Evolutionary conservation across 345 rosid genomes (phyloP).

Genomic region (Salix arbutifolia): DNA sequence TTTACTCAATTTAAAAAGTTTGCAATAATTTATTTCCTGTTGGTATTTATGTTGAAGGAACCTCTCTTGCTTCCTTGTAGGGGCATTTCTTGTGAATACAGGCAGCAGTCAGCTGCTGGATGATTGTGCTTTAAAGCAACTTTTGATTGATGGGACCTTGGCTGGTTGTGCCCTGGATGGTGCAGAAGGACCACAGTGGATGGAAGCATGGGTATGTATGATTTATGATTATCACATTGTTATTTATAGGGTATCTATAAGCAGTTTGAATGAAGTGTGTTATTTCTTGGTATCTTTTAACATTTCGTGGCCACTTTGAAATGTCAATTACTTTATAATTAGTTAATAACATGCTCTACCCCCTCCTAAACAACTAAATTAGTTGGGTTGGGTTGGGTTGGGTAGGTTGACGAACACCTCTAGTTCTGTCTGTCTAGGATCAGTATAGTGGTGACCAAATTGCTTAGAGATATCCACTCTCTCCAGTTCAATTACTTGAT

Average conservation of each 20-base stretch:
- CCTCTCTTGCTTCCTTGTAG: slow-evolving; percentile 28
- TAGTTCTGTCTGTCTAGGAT: not conserved
- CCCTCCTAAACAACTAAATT: not conserved
- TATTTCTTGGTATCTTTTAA: not conserved
- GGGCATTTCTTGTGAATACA: slow-evolving; percentile 95
- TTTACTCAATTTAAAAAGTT: not conserved
- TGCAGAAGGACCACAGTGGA: slow-evolving; percentile 99
- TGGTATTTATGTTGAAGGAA: not conserved
- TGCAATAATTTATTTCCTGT: not conserved
- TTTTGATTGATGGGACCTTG: slow-evolving; percentile 85
- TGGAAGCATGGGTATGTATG: slow-evolving; percentile 98
- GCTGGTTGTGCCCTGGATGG: slow-evolving; percentile 99
- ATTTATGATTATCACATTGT: not conserved
- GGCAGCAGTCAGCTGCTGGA: slow-evolving; percentile 95
- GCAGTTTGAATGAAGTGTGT: not conserved
- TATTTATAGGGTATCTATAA: not conserved
- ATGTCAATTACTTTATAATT: not conserved
- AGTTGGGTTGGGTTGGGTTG: not conserved
- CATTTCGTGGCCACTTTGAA: not conserved
- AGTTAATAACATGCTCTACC: not conserved
- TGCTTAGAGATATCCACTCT: not conserved
- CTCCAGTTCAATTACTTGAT: not conserved
- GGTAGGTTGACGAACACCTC: not conserved
- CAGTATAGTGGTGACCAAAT: not conserved
- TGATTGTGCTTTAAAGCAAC: slow-evolving; percentile 90